A percentile compares a stretch with the other conserved stretches of the same genome.
Conservation (phyloP, 306 rosid genomes). For the Gastrolobium villosum region DNA sequence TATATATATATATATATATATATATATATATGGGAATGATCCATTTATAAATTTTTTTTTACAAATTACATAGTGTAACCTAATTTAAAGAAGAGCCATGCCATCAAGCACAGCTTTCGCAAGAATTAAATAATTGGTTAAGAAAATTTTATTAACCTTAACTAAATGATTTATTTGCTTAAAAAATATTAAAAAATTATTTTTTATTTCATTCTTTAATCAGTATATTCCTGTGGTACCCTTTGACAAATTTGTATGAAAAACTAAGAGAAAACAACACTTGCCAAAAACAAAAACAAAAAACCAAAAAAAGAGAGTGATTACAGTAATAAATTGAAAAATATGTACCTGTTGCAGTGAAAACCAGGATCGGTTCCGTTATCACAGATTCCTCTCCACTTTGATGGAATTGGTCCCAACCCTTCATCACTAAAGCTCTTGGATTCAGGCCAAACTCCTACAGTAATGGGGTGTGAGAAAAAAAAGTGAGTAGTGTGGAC, state of each 20-base stretch:
- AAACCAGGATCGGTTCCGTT: constrained; percentile 58
- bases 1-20: too few species aligned
- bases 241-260: background rate
- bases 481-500: constrained; percentile 40
- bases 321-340: background rate
- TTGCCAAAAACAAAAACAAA: background rate
- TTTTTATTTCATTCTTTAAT: background rate
- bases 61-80: too few species aligned
- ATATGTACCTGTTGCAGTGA: constrained; percentile 77
- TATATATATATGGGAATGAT: too few species aligned
- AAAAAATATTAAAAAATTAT: background rate
- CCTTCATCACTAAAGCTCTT: constrained; percentile 73
- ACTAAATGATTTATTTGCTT: background rate
- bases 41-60: too few species aligned
- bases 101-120: background rate
- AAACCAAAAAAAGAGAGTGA: too few species aligned
- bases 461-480: background rate
- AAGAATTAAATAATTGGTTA: background rate
- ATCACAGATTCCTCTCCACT: constrained; percentile 88
- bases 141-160: background rate
- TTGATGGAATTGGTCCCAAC: constrained; percentile 85
- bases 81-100: too few species aligned
- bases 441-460: constrained; percentile 91
- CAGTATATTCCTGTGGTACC: background rate
- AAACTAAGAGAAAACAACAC: too few species aligned